These are phyloP conservation scores for Linnemannia schmuckeri DNA, from an alignment of 192 early-diverging fungal species.

Conservation along the genomic window DNA sequence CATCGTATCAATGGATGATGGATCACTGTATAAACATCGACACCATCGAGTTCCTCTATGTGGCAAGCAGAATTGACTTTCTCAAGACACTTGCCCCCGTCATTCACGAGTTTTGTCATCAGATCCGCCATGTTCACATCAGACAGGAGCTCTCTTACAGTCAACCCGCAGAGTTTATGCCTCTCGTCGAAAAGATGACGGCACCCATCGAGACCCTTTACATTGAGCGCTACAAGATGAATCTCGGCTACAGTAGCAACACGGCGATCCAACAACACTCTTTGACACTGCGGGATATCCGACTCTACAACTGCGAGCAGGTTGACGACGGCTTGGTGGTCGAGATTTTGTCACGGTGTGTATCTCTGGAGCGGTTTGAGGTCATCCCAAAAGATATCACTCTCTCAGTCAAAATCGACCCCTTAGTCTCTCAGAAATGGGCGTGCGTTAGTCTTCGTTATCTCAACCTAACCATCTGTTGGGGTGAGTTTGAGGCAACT, in stretches of 20 bases:
- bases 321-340: neutral
- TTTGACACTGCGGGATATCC: neutral
- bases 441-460: neutral
- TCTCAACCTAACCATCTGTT: neutral
- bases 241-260: neutral
- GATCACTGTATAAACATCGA: neutral
- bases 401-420: neutral
- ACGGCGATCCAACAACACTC: neutral
- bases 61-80: neutral
- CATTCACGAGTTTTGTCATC: neutral
- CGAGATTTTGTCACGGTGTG: neutral
- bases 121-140: neutral
- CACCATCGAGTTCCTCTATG: neutral
- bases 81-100: neutral
- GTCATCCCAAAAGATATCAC: neutral
- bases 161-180: neutral
- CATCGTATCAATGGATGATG: neutral
- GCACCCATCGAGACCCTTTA: neutral
- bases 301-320: neutral
- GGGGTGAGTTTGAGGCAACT: neutral
- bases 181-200: neutral
- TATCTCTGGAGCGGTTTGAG: neutral
- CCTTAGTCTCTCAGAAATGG: neutral
- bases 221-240: neutral
- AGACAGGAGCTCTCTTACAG: neutral